Conservation (phyloP, 2,329 filamentous ascomycete genomes). For the Scopulariopsis brevicaulis region DNA sequence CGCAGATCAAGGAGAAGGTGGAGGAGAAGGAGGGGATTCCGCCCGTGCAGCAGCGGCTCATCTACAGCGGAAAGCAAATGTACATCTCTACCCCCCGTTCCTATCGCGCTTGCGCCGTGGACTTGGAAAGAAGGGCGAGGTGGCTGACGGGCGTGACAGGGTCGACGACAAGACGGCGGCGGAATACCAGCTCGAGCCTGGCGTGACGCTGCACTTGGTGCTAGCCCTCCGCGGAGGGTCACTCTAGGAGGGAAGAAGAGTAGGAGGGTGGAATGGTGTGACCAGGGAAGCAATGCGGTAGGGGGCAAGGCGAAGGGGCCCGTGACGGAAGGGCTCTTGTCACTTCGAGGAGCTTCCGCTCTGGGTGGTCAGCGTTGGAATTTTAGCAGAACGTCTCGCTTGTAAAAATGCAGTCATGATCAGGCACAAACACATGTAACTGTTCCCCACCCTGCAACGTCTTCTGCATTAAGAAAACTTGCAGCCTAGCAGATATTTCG, state of each 20-base stretch:
- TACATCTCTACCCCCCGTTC: conserved; percentile 26
- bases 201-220: conserved; percentile 89
- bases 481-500: background rate
- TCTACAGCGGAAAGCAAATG: conserved; percentile 98
- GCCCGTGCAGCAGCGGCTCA: conserved; percentile 89
- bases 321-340: background rate
- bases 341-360: background rate
- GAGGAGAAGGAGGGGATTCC: conserved; percentile 99
- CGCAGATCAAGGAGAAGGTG: conserved; percentile 95
- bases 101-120: background rate
- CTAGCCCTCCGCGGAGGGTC: conserved; percentile 81
- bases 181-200: conserved; percentile 85
- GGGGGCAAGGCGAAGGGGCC: background rate
- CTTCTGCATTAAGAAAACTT: background rate
- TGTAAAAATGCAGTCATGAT: background rate
- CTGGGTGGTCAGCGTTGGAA: background rate
- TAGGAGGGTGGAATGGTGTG: background rate
- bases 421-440: background rate
- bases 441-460: background rate
- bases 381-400: background rate
- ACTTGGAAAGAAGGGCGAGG: background rate
- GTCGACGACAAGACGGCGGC: conserved; percentile 86
- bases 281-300: background rate
- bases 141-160: conserved; percentile 35
- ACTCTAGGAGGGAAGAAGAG: background rate